phyloP scores from a whole-genome alignment of 2,329 filamentous ascomycete genomes.

The Fusarium dlaminii region DNA sequence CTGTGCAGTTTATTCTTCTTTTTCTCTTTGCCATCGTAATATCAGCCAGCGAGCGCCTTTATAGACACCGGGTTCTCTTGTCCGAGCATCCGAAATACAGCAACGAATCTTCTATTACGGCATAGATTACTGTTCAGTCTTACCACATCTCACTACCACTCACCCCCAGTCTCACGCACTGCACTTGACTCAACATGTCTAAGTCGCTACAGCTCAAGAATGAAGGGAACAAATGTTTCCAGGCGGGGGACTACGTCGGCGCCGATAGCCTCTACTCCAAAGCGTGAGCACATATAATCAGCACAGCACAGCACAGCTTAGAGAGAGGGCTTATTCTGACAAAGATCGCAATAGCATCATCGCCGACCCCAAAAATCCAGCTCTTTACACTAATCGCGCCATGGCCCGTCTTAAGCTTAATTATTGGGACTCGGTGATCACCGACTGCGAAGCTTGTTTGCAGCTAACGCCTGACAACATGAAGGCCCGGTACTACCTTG shows the following conservation, averaged over 20 bases:
- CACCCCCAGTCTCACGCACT: background rate
- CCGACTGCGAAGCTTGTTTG: conserved; percentile 81
- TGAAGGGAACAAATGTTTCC: conserved; percentile 73
- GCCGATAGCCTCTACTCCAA: conserved; percentile 78
- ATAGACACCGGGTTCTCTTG: background rate
- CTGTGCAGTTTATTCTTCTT: background rate
- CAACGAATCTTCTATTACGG: background rate
- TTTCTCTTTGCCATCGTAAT: background rate
- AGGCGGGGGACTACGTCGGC: conserved; percentile 68
- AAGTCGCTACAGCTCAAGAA: conserved; percentile 59
- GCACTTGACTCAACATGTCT: conserved; percentile 40
- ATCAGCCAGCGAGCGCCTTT: background rate
- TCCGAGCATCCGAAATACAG: background rate
- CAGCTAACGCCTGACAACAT: conserved; percentile 71
- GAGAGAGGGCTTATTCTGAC: conserved; percentile 10
- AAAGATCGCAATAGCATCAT: conserved; percentile 67
- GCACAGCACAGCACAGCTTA: background rate
- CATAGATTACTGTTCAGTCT: background rate
- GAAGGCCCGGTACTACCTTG: conserved; percentile 86
- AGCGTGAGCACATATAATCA: conserved; percentile 60
- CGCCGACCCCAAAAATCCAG: conserved; percentile 78
- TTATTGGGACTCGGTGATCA: conserved; percentile 77
- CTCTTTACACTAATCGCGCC: conserved; percentile 89
- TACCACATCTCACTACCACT: background rate
- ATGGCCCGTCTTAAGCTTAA: conserved; percentile 81